Conservation (phyloP, 2,329 filamentous ascomycete genomes). For the Didymella lethalis region DNA sequence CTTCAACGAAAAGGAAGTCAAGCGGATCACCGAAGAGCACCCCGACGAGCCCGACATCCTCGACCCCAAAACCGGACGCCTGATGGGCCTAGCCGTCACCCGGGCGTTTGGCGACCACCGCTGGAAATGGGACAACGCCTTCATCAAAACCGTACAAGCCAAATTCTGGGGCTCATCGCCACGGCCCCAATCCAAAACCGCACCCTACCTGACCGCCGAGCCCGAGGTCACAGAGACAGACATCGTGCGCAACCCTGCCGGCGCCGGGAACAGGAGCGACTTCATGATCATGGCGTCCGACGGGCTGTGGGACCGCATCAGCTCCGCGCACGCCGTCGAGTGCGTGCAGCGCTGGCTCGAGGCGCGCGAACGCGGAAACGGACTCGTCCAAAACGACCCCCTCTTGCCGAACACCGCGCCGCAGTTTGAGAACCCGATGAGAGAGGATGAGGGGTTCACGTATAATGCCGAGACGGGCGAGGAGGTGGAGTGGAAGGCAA, state of each 20-base stretch:
- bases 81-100: slow-evolving; percentile 69
- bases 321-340: slow-evolving; percentile 64
- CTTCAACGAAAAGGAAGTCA: slow-evolving; percentile 66
- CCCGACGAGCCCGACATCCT: slow-evolving; percentile 68
- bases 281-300: slow-evolving; percentile 74
- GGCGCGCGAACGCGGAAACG: slow-evolving; percentile 41
- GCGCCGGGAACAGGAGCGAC: slow-evolving; percentile 46
- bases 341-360: slow-evolving; percentile 65
- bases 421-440: slow-evolving; percentile 16
- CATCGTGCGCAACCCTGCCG: slow-evolving; percentile 50
- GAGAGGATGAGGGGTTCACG: slow-evolving; percentile 46
- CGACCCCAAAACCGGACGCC: slow-evolving; percentile 61
- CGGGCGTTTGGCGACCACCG: slow-evolving; percentile 73
- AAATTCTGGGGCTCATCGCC: slow-evolving; percentile 61
- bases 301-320: slow-evolving; percentile 70
- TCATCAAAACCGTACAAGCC: slow-evolving; percentile 55
- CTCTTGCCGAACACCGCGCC: slow-evolving; percentile 18
- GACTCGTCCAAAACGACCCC: slow-evolving; percentile 30
- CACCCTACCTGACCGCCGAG: slow-evolving; percentile 73
- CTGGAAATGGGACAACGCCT: slow-evolving; percentile 70
- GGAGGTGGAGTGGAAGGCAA: slow-evolving; percentile 53
- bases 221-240: slow-evolving; percentile 68
- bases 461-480: slow-evolving; percentile 45
- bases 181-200: slow-evolving; percentile 59
- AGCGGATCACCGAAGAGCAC: slow-evolving; percentile 64